Percentiles rank a stretch among this genome's conserved stretches.
Evolutionary conservation across 2,329 filamentous ascomycete genomes (phyloP).

Genomic region (Xylaria sp.): DNA sequence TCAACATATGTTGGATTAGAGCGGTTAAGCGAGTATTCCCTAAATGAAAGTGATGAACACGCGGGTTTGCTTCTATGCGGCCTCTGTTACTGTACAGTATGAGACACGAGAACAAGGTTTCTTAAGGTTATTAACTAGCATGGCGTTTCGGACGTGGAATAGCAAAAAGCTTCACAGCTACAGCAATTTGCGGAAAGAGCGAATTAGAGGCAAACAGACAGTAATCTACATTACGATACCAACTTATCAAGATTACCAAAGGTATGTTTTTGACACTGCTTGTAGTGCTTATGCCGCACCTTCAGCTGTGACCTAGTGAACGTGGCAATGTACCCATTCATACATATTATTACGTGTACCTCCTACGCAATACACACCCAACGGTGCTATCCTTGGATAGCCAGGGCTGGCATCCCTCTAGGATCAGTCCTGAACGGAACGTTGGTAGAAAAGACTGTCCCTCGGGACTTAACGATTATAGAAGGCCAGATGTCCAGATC

Average conservation of each 20-base stretch:
- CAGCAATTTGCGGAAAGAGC: slow-evolving; percentile 18
- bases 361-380: slow-evolving; percentile 59
- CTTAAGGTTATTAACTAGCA: slow-evolving; percentile 41
- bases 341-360: not conserved
- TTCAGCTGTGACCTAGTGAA: slow-evolving; percentile 27
- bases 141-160: slow-evolving; percentile 45
- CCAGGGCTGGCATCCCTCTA: slow-evolving; percentile 76
- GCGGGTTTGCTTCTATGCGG: slow-evolving; percentile 42
- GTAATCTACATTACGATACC: slow-evolving; percentile 46
- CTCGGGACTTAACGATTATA: slow-evolving; percentile 50
- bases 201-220: slow-evolving; percentile 41
- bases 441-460: slow-evolving; percentile 72
- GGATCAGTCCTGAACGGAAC: slow-evolving; percentile 83
- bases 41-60: slow-evolving; percentile 34
- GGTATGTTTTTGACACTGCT: slow-evolving; percentile 44
- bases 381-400: slow-evolving; percentile 80
- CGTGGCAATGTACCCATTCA: slow-evolving; percentile 10
- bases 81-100: slow-evolving; percentile 38
- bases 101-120: slow-evolving; percentile 44
- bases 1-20: slow-evolving; percentile 71
- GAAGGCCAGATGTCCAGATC: slow-evolving; percentile 51
- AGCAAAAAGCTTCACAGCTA: slow-evolving; percentile 37
- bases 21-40: slow-evolving; percentile 28
- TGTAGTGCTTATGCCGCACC: not conserved
- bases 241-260: slow-evolving; percentile 41